A percentile compares a stretch with the other conserved stretches of the same genome.
phyloP scores from a whole-genome alignment of 2,329 filamentous ascomycete species.

The Talaromyces sp. region DNA sequence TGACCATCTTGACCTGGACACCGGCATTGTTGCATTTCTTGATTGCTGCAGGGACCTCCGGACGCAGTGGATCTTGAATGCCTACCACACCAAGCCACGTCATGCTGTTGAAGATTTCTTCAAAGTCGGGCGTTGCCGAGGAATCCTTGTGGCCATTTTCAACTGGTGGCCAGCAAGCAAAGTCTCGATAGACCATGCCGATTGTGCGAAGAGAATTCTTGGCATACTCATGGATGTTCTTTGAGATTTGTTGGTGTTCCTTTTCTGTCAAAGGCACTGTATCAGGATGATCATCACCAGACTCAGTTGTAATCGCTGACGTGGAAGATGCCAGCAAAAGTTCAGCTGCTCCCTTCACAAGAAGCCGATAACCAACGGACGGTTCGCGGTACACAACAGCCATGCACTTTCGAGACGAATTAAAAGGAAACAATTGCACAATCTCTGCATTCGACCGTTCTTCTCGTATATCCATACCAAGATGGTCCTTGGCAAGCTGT shows the following conservation, averaged over 20 bases:
- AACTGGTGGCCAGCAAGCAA: constrained; percentile 60
- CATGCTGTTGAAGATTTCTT: constrained; percentile 65
- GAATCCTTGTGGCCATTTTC: constrained; percentile 56
- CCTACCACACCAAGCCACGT: constrained; percentile 66
- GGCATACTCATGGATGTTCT: constrained; percentile 38
- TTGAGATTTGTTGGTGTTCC: constrained; percentile 21
- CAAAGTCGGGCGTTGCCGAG: constrained; percentile 57
- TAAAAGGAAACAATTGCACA: constrained; percentile 67
- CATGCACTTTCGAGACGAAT: constrained; percentile 67
- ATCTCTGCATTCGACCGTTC: constrained; percentile 56
- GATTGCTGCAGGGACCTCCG: constrained; percentile 63
- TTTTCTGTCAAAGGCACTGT: constrained; percentile 17
- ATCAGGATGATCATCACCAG: neutral
- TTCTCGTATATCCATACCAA: constrained; percentile 62
- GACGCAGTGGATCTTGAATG: constrained; percentile 67
- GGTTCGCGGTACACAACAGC: constrained; percentile 40
- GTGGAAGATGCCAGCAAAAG: constrained; percentile 36
- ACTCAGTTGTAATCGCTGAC: constrained; percentile 17
- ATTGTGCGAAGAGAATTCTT: constrained; percentile 65
- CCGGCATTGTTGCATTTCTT: constrained; percentile 61
- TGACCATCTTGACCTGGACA: constrained; percentile 68
- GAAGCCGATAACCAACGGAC: constrained; percentile 35
- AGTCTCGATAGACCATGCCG: constrained; percentile 67
- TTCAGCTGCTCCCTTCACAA: constrained; percentile 46
- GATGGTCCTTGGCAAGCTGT: constrained; percentile 60